These are phyloP conservation scores for Ogataea pini DNA, from an alignment of 805 yeast genomes.

Conservation along the genomic window DNA sequence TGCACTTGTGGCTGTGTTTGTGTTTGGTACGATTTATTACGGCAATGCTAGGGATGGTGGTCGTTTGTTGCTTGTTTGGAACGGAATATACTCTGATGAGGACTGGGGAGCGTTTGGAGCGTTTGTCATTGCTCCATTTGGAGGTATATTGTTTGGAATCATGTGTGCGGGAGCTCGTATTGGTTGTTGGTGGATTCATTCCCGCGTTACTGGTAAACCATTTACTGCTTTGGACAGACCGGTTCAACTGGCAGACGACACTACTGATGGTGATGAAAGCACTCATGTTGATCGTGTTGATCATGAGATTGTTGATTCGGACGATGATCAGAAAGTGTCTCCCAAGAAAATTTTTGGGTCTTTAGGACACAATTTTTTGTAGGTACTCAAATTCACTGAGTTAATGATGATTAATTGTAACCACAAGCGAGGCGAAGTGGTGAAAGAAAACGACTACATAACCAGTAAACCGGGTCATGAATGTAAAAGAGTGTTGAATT, in stretches of 20 bases:
- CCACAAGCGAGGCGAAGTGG: no score
- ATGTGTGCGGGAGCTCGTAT: slow-evolving; percentile 53
- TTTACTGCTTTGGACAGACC: slow-evolving; percentile 50
- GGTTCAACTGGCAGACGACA: slow-evolving; percentile 18
- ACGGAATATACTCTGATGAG: slow-evolving; percentile 70
- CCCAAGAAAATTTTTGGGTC: slow-evolving; percentile 12
- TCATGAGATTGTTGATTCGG: slow-evolving; percentile 15
- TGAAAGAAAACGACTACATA: no score
- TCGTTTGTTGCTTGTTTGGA: slow-evolving; percentile 66
- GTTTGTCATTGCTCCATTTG: slow-evolving; percentile 86
- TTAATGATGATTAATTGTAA: not conserved
- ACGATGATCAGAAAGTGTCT: slow-evolving; percentile 10
- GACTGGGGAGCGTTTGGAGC: slow-evolving; percentile 98
- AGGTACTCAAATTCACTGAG: no score
- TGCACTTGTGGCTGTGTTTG: slow-evolving; percentile 74
- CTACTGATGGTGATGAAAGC: slow-evolving; percentile 16
- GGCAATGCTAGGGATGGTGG: slow-evolving; percentile 76
- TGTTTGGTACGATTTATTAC: slow-evolving; percentile 83
- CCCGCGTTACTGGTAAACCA: slow-evolving; percentile 38
- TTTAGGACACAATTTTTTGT: slow-evolving; percentile 13
- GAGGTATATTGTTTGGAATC: slow-evolving; percentile 64
- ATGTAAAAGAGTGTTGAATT: no score
- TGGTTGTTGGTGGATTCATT: slow-evolving; percentile 31
- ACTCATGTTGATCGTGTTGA: slow-evolving; percentile 12
- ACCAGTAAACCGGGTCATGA: no score